A percentile compares a stretch with the other conserved stretches of the same genome.
Evolutionary conservation across 768 basidiomycete species (phyloP).

Genomic region (Tubosaeta brunneosetosa): DNA sequence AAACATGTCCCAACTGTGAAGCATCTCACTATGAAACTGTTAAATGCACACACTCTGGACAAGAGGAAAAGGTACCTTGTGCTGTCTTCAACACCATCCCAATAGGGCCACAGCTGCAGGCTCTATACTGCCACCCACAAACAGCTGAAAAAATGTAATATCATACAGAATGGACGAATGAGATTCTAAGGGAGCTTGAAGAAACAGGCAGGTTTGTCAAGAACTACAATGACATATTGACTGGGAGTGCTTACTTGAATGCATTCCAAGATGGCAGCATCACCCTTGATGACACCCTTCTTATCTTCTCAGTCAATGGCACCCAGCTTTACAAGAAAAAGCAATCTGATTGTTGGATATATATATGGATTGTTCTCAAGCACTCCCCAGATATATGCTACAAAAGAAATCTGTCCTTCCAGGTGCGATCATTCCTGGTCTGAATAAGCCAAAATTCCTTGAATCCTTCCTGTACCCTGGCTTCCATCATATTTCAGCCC

Average conservation of each 20-base stretch:
- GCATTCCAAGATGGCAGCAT: neutral
- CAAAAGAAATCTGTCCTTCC: neutral
- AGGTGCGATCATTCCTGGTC: slow-evolving; percentile 20
- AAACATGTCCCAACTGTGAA: too few species aligned
- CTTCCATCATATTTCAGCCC: slow-evolving; percentile 10
- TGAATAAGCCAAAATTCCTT: slow-evolving; percentile 30
- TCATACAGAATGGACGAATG: neutral
- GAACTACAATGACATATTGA: neutral
- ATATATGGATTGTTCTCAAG: neutral
- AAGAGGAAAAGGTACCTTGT: too few species aligned
- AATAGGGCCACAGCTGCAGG: neutral
- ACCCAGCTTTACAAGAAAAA: neutral
- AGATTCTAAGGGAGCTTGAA: neutral
- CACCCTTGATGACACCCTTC: neutral
- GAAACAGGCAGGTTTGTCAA: neutral
- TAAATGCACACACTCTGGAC: too few species aligned
- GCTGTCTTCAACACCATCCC: neutral
- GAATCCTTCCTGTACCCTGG: slow-evolving; percentile 24
- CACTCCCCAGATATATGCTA: neutral
- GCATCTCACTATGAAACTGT: too few species aligned
- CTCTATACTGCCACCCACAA: neutral
- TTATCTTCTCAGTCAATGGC: neutral
- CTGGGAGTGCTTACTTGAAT: neutral
- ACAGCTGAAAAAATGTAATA: neutral
- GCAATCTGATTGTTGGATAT: neutral